Evolutionary conservation across 148 eudicot genomes (phyloP).

Genomic region (Silene latifolia): DNA sequence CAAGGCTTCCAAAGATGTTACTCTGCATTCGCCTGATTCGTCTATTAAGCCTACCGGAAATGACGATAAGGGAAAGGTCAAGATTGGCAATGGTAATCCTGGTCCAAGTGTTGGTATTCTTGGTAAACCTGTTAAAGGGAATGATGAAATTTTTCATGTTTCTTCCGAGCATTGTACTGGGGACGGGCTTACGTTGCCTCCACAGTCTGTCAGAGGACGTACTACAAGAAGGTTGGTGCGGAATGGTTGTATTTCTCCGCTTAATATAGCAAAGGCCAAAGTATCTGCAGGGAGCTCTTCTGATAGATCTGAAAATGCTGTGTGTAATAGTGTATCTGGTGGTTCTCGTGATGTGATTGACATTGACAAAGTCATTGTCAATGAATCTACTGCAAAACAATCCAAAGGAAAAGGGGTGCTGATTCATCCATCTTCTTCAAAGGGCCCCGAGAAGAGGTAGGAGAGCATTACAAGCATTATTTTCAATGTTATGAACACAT

Average conservation of each 20-base stretch:
- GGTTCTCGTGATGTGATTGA: constrained; percentile 28
- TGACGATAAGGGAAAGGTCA: constrained; percentile 41
- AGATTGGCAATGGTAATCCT: constrained; percentile 32
- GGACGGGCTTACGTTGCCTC: constrained; percentile 27
- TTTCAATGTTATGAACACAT: neutral
- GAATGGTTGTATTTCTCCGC: constrained; percentile 84
- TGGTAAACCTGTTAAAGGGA: constrained; percentile 23
- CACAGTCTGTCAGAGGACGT: constrained; percentile 27
- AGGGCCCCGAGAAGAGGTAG: constrained; percentile 28
- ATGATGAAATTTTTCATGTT: constrained; percentile 1
- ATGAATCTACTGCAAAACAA: constrained; percentile 31
- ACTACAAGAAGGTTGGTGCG: constrained; percentile 55
- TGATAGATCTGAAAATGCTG: constrained; percentile 19
- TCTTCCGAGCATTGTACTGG: constrained; percentile 28
- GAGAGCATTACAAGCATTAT: neutral
- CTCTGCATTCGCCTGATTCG: constrained; percentile 18
- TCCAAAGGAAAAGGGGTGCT: constrained; percentile 51
- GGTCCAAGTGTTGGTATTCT: constrained; percentile 15
- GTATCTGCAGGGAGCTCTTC: constrained; percentile 35
- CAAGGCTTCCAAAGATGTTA: constrained; percentile 25
- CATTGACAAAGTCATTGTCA: constrained; percentile 37
- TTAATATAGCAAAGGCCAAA: constrained; percentile 62
- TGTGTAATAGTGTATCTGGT: constrained; percentile 26
- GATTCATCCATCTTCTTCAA: constrained; percentile 31
- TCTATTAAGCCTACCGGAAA: constrained; percentile 17